Percentiles rank a stretch among this genome's conserved stretches.
phyloP scores from a whole-genome alignment of 1,284 basidiomycete species.

The Apiotrichum laibachii region DNA sequence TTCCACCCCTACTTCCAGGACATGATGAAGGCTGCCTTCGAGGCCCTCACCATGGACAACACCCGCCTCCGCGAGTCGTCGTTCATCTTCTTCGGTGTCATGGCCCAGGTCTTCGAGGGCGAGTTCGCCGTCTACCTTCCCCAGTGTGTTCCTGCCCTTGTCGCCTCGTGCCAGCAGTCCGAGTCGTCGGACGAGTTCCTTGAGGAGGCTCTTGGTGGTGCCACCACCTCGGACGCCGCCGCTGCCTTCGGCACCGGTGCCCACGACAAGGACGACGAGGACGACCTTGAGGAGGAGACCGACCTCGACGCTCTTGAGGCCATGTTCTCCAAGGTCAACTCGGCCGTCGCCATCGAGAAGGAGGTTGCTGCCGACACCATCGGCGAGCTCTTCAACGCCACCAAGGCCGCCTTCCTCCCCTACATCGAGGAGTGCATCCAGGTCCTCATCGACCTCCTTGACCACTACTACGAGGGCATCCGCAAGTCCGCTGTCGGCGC shows the following conservation, averaged over 20 bases:
- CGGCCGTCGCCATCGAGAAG: slow-evolving; percentile 97
- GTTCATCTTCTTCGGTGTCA: slow-evolving; percentile 98
- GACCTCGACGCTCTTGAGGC: slow-evolving; percentile 75
- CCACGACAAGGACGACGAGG: slow-evolving; percentile 54
- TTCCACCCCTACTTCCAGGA: slow-evolving; percentile 95
- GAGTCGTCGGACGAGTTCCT: slow-evolving; percentile 66
- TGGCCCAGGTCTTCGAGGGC: slow-evolving; percentile 92
- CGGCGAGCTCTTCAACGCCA: slow-evolving; percentile 83
- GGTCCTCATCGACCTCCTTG: slow-evolving; percentile 76
- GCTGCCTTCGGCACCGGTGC: slow-evolving; percentile 62
- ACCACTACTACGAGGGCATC: slow-evolving; percentile 98
- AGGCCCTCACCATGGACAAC: slow-evolving; percentile 78
- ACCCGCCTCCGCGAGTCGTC: slow-evolving; percentile 90
- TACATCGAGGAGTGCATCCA: slow-evolving; percentile 68
- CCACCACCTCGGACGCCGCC: slow-evolving; percentile 39
- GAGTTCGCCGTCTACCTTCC: slow-evolving; percentile 89
- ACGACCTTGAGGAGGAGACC: slow-evolving; percentile 72
- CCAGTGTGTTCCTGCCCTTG: slow-evolving; percentile 79
- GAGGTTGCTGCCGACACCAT: slow-evolving; percentile 98
- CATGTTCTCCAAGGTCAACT: slow-evolving; percentile 69
- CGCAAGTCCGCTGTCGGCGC: slow-evolving; percentile 89
- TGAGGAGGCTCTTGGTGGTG: slow-evolving; percentile 53
- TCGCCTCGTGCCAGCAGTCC: slow-evolving; percentile 77
- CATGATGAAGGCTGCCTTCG: slow-evolving; percentile 94
- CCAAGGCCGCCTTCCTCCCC: slow-evolving; percentile 81